These are phyloP conservation scores for Physcia stellaris DNA, from an alignment of 495 filamentous ascomycete genomes.

Conservation along the genomic window DNA sequence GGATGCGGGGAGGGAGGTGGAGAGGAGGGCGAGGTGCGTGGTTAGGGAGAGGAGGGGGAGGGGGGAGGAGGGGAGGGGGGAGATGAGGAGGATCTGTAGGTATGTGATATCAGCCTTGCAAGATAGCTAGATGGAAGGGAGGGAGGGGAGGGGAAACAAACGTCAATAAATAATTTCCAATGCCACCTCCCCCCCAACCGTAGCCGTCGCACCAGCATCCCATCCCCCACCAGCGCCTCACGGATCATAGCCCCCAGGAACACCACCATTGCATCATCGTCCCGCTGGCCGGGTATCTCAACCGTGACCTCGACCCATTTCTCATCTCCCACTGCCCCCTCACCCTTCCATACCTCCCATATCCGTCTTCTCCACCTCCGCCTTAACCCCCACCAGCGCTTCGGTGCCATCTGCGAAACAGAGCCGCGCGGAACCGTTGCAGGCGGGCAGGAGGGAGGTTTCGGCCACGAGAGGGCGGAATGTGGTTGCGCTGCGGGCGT, in stretches of 20 bases:
- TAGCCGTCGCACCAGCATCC: slow-evolving; percentile 53
- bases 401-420: slow-evolving; percentile 93
- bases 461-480: slow-evolving; percentile 88
- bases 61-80: slow-evolving; percentile 70
- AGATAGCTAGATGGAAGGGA: slow-evolving; percentile 4
- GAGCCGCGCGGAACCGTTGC: slow-evolving; percentile 84
- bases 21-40: slow-evolving; percentile 87
- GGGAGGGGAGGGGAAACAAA: slow-evolving; percentile 30
- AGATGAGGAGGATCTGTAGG: slow-evolving; percentile 75
- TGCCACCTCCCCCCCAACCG: slow-evolving; percentile 82
- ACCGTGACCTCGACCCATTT: slow-evolving; percentile 22
- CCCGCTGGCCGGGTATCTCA: slow-evolving; percentile 31
- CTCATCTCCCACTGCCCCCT: slow-evolving; percentile 18
- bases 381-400: slow-evolving; percentile 89
- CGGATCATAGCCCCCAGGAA: slow-evolving; percentile 76
- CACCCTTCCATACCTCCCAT: slow-evolving; percentile 14
- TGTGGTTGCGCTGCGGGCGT: slow-evolving; percentile 66
- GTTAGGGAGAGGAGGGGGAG: slow-evolving; percentile 85
- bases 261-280: slow-evolving; percentile 81
- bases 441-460: slow-evolving; percentile 70
- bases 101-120: not conserved
- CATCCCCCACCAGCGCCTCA: slow-evolving; percentile 74
- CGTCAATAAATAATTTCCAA: slow-evolving; percentile 94
- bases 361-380: slow-evolving; percentile 66
- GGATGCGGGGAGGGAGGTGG: slow-evolving; percentile 68